Evolutionary conservation across 306 rosid genomes (phyloP), one percentile per base, ranked within the genome.

Genomic region (Lathyrus aphaca): DNA sequence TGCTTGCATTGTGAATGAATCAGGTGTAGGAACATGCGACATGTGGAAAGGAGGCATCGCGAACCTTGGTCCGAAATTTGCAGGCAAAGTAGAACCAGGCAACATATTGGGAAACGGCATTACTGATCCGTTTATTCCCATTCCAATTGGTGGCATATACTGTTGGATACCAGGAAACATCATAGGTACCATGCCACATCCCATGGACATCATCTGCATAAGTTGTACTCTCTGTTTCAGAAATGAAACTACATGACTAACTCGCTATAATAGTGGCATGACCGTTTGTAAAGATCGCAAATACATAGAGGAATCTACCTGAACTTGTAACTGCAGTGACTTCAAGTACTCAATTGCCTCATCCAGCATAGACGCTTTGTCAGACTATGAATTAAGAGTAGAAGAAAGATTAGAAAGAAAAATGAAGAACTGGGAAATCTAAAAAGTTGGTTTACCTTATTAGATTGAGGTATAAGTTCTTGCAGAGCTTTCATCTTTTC

Each of bases 121-220:
- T 55, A 93, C 66, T 8, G 96, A 92, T 73, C 86, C 80, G 75
- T 72, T 90, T 84, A 84, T 79, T 38, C 86, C 87, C 95, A 92
- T 92, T 44, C 94, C 91, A 82, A 93, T 82, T 6, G 85, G 54
- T 10, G 97, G 87, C 92, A 93, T 86, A 71, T 77, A 88, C 71
- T 81, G 97, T 80, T 88, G 98, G 53, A 87, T 79, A 18, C 96
- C 97, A 19, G 97, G 95, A 81, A 77, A 86, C 97, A 88, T 88
- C 92, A 90, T 88, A 37, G 98, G 98, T 60, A 90, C 81, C 97
- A 88, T 82, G 68, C 97, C 88, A 67, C 90, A 90, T 74, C 96
- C 98, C 97, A 85, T 93, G 72, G 97, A 90, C 97, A 93, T 88
- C 94, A 93, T 93, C 98, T 93, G 92, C 87, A 70, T 72, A 57